A percentile compares a stretch with the other conserved stretches of the same genome.
Conservation (phyloP, 2,329 filamentous ascomycete genomes). For the Exophiala bonariae region DNA sequence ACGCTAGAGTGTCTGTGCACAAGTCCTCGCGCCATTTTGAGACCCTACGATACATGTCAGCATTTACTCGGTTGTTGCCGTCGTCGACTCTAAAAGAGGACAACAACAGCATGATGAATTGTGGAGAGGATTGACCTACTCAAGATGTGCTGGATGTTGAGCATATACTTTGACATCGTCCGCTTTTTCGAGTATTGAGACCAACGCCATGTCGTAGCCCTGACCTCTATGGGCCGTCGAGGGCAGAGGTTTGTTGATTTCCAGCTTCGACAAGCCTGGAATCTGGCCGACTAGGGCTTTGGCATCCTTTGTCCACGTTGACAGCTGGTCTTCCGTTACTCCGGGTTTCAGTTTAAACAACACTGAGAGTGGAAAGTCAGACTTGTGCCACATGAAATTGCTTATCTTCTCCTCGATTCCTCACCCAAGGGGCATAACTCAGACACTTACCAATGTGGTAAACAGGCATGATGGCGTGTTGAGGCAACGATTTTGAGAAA, state of each 20-base stretch:
- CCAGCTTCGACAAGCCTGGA: conserved; percentile 39
- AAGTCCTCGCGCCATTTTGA: conserved; percentile 41
- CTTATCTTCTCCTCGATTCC: too few species aligned
- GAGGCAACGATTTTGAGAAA: too few species aligned
- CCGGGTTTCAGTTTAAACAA: conserved; percentile 45
- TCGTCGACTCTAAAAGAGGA: background rate
- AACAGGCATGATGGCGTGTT: conserved; percentile 38
- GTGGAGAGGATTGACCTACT: conserved; percentile 34
- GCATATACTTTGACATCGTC: conserved; percentile 46
- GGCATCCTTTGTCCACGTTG: conserved; percentile 32
- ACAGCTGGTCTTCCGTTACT: conserved; percentile 35
- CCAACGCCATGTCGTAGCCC: conserved; percentile 47
- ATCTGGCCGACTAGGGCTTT: conserved; percentile 44
- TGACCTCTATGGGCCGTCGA: conserved; percentile 43
- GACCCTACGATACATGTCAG: conserved; percentile 32
- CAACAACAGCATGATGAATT: background rate
- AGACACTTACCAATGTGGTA: conserved; percentile 40
- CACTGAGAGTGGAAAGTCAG: conserved; percentile 30
- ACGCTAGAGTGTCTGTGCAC: conserved; percentile 44
- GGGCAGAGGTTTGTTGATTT: conserved; percentile 38
- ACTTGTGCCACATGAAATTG: background rate
- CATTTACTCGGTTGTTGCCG: too few species aligned
- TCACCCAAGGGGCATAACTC: too few species aligned
- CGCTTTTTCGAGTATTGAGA: conserved; percentile 46
- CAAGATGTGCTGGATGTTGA: conserved; percentile 46